These are phyloP conservation scores for Aspergillus coremiiformis DNA, from an alignment of 495 filamentous ascomycete genomes.

Conservation along the genomic window DNA sequence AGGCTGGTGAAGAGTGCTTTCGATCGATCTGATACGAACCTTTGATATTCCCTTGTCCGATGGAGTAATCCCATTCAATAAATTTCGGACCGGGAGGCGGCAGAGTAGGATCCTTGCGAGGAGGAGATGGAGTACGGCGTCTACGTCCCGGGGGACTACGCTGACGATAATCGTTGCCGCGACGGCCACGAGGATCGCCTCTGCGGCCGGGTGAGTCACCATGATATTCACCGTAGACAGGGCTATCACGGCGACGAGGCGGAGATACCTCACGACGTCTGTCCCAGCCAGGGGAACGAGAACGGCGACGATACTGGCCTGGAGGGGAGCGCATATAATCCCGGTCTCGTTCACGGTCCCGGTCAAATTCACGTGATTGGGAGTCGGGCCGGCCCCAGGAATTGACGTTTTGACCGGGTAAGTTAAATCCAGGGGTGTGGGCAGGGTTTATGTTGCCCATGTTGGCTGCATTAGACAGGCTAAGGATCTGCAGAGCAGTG, in stretches of 20 bases:
- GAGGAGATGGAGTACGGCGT: conserved; percentile 54
- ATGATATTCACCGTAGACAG: conserved; percentile 62
- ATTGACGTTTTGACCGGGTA: conserved; percentile 29
- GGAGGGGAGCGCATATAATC: conserved; percentile 51
- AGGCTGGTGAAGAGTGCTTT: not conserved
- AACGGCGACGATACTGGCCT: conserved; percentile 60
- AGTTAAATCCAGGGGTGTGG: conserved; percentile 26
- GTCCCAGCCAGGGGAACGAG: conserved; percentile 65
- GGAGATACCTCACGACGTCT: conserved; percentile 55
- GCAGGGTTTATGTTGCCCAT: conserved; percentile 27
- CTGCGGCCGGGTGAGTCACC: conserved; percentile 54
- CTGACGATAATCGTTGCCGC: conserved; percentile 67
- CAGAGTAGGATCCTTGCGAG: conserved; percentile 44
- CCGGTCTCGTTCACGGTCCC: conserved; percentile 46
- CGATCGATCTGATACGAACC: conserved; percentile 36
- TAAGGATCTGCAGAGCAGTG: conserved; percentile 44
- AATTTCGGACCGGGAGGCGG: conserved; percentile 63
- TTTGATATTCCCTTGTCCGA: conserved; percentile 74
- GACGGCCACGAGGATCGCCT: conserved; percentile 51
- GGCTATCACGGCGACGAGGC: conserved; percentile 58
- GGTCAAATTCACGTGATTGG: conserved; percentile 55
- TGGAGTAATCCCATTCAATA: conserved; percentile 67
- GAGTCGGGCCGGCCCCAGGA: conserved; percentile 36
- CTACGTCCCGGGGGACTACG: conserved; percentile 65
- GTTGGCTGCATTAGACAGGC: conserved; percentile 26